These are phyloP conservation scores for Erodium trifolium DNA, from an alignment of 441 rosid species.

Conservation along the genomic window DNA sequence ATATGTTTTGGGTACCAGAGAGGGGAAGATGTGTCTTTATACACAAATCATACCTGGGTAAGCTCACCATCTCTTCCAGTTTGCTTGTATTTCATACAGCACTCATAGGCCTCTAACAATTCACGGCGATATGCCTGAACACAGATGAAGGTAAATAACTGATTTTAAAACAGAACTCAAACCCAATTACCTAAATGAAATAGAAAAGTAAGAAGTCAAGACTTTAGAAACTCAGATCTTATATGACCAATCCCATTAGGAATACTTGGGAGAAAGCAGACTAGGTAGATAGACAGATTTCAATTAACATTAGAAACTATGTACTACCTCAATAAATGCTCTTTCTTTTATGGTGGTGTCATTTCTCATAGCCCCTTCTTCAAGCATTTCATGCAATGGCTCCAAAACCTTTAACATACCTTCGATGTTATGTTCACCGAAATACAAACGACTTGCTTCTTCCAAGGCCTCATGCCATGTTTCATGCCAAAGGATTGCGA, in stretches of 20 bases:
- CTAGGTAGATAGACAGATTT: not conserved
- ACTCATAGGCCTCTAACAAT: conserved; percentile 86
- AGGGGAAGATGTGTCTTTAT: not conserved
- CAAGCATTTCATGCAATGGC: conserved; percentile 89
- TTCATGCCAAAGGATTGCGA: conserved; percentile 99
- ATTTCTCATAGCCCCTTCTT: conserved; percentile 80
- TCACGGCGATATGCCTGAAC: conserved; percentile 90
- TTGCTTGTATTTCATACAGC: conserved; percentile 83
- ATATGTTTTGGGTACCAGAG: not conserved
- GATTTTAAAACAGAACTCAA: conserved; percentile 8
- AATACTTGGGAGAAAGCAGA: not conserved
- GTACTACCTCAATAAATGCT: conserved; percentile 86
- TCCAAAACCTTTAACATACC: conserved; percentile 95
- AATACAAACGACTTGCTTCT: conserved; percentile 99
- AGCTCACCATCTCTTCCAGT: conserved; percentile 97
- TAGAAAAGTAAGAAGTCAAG: not conserved
- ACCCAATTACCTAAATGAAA: not conserved
- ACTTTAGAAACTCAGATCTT: not conserved
- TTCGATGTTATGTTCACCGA: conserved; percentile 97
- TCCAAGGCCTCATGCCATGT: conserved; percentile 96
- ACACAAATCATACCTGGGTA: conserved; percentile 55
- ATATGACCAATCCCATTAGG: not conserved
- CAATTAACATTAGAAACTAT: not conserved
- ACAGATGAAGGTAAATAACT: not conserved
- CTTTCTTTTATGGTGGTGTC: conserved; percentile 78